Conservation (phyloP, 1,284 basidiomycete genomes). For the Papiliotrema flavescens region DNA sequence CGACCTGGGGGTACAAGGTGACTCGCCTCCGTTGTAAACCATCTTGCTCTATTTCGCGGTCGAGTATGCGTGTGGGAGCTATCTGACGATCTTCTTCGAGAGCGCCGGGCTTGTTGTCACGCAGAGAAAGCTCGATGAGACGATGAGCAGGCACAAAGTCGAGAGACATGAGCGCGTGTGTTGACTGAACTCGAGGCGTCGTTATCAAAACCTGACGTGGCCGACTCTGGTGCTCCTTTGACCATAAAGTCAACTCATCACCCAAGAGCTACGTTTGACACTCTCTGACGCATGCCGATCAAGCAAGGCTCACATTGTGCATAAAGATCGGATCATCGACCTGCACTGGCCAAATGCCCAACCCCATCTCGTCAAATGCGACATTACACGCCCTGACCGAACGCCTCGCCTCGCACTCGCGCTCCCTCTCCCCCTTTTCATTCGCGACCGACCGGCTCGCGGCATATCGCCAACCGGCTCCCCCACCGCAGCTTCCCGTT, state of each 20-base stretch:
- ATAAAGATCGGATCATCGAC: too few relatives aligned
- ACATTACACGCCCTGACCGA: slow-evolving; percentile 35
- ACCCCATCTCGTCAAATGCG: slow-evolving; percentile 16
- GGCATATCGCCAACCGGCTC: slow-evolving; percentile 41
- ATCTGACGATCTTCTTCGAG: not conserved
- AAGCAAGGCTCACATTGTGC: too few relatives aligned
- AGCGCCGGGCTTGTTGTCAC: too few relatives aligned
- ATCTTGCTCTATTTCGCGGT: slow-evolving; percentile 12
- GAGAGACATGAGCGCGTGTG: too few relatives aligned
- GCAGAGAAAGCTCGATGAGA: too few relatives aligned
- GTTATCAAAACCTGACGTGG: too few relatives aligned
- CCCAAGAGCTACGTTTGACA: too few relatives aligned
- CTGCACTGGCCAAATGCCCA: slow-evolving; percentile 1
- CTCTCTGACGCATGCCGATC: too few relatives aligned
- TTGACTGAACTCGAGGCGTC: too few relatives aligned
- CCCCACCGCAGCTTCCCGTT: slow-evolving; percentile 39
- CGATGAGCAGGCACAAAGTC: not conserved
- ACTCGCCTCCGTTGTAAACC: slow-evolving; percentile 48
- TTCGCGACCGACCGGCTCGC: slow-evolving; percentile 23
- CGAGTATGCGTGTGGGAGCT: not conserved
- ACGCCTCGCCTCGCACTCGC: slow-evolving; percentile 31
- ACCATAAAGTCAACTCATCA: too few relatives aligned
- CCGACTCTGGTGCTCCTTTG: too few relatives aligned
- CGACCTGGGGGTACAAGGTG: not conserved
- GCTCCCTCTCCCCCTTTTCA: slow-evolving; percentile 19